A percentile compares a stretch with the other conserved stretches of the same genome.
Evolutionary conservation across 2,329 filamentous ascomycete genomes (phyloP).

Genomic region (Sporothrix schenckii): DNA sequence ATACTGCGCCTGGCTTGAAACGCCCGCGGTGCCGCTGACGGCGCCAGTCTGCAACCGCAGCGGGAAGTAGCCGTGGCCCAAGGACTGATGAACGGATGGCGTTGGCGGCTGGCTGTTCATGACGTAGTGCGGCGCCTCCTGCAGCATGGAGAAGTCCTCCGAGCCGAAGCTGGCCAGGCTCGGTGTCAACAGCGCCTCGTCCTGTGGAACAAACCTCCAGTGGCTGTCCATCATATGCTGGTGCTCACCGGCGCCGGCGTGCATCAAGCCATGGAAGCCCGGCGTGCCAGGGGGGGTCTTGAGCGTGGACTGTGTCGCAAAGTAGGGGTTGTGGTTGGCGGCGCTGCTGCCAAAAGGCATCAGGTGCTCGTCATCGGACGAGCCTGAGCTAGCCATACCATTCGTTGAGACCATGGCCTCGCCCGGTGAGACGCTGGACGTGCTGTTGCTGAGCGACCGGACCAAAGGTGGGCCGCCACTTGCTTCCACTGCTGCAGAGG

Average conservation of each 20-base stretch:
- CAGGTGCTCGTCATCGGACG: constrained; percentile 30
- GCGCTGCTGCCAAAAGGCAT: constrained; percentile 1
- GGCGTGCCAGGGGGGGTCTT: constrained; percentile 34
- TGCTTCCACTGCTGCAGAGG: constrained; percentile 35
- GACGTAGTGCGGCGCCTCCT: constrained; percentile 51
- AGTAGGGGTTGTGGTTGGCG: constrained; percentile 18
- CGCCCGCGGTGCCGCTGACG: constrained; percentile 33
- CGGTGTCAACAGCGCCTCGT: constrained; percentile 56
- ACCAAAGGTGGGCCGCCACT: constrained; percentile 45
- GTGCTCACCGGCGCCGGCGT: constrained; percentile 39
- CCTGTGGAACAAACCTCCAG: constrained; percentile 44
- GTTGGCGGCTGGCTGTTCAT: constrained; percentile 55
- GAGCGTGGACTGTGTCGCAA: constrained; percentile 25
- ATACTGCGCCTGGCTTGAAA: constrained; percentile 50
- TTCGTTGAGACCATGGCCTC: constrained; percentile 11
- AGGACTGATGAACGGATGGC: constrained; percentile 52
- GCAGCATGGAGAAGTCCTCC: constrained; percentile 49
- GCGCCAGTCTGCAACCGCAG: constrained; percentile 40
- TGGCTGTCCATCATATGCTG: constrained; percentile 44
- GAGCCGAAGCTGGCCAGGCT: constrained; percentile 50
- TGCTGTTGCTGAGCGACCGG: constrained; percentile 26
- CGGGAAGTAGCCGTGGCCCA: constrained; percentile 49
- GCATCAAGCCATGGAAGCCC: constrained; percentile 16
- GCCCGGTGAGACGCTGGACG: constrained; percentile 19
- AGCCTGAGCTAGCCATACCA: constrained; percentile 4